Evolutionary conservation across 2,329 filamentous ascomycete species (phyloP), one percentile per base, ranked within the genome.

Genomic region (Hypocrella siamensis): DNA sequence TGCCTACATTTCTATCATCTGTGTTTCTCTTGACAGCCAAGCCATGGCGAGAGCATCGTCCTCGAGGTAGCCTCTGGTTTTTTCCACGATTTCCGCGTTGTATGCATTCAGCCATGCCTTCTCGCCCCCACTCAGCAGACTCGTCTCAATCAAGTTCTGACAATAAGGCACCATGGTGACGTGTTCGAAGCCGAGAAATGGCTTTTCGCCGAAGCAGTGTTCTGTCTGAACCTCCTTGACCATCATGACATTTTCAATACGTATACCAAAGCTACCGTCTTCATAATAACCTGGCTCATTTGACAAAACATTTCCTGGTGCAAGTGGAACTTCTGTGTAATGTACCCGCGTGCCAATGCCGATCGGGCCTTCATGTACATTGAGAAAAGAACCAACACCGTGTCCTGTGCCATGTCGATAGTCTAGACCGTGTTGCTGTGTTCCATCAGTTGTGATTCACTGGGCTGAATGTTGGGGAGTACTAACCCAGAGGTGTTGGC

Each of bases 281-380:
- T 96, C 86, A 52, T 98, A 98, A 59, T 86, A 98, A 19, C 90
- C 90, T 2, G 90, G 90, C 55, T 98, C 85, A 46, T 94, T 85
- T 2, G 88, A 96, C 32, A 96, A 74, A 26, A 98, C 88, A 46
- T 98, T 94, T 28, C 90, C 90, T n/a, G 83, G 67, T 0, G 83
- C 73, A 19, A 98, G 66, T 0, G 90, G 70, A 5, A 96, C 86
- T 50, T 98, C 90, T 1, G 83, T 79, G 50, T 88, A 94, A 45
- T 92, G 82, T 25, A 92, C 74, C 28, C 90, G 71, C 8, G 86
- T 94, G 18, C 90, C 90, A 38, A 98, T 92, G 15, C 90, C 90
- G 38, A 98, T 93, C 2, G 90, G 90, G 0, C 90, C 90, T 58
- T 98, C 90, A 51, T 98, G 90, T 1, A 98, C 90, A 43, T 98